Percentiles rank a stretch among this genome's conserved stretches.
These are phyloP conservation scores for Candida khao-thaluensis DNA, from an alignment of 805 yeast species.

Conservation along the genomic window DNA sequence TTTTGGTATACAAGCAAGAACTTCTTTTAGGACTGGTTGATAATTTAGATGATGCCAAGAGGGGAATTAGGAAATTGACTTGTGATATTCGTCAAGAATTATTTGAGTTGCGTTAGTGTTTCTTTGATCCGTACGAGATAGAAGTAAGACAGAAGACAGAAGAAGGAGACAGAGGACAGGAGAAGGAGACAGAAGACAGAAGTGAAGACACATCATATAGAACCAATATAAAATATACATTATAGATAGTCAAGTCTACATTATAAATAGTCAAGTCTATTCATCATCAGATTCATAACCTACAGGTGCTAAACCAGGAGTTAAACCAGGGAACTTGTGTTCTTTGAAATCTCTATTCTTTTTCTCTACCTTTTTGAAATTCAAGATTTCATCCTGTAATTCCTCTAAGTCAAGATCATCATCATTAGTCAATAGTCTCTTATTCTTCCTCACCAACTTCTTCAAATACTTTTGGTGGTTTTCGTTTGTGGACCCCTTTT, in stretches of 20 bases:
- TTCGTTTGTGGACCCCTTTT: conserved; percentile 27
- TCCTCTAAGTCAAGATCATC: conserved; percentile 25
- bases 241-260: not conserved
- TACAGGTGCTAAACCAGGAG: conserved; percentile 86
- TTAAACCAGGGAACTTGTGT: conserved; percentile 58
- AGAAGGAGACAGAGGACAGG: no score
- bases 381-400: conserved; percentile 30
- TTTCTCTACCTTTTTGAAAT: conserved; percentile 26
- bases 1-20: conserved; percentile 51
- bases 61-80: conserved; percentile 73
- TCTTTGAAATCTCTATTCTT: conserved; percentile 35
- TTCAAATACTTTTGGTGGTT: conserved; percentile 36
- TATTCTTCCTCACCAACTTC: conserved; percentile 38
- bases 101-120: conserved; percentile 57
- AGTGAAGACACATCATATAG: no score
- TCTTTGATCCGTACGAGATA: no score
- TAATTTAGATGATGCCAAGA: conserved; percentile 69
- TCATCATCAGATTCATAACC: conserved; percentile 48
- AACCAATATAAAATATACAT: not conserved
- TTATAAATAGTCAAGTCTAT: conserved; percentile 1
- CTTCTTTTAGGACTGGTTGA: conserved; percentile 48
- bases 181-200: no score
- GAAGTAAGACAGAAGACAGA: no score
- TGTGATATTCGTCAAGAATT: conserved; percentile 78
- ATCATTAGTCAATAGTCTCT: conserved; percentile 24